These are phyloP conservation scores for Trametes punicea DNA, from an alignment of 768 basidiomycete genomes.

Conservation along the genomic window DNA sequence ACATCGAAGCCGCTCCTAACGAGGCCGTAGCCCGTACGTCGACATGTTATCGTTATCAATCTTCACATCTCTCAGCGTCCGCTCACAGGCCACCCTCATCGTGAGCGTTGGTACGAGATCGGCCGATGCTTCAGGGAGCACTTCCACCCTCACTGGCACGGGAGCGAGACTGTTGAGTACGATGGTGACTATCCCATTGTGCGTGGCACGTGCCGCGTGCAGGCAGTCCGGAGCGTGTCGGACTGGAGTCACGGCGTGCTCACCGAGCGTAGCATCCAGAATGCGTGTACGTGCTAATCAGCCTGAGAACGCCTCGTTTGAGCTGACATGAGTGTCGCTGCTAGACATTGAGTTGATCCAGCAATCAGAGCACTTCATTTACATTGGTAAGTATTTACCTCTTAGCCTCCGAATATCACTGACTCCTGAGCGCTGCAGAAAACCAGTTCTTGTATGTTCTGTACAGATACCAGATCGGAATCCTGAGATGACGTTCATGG, in stretches of 20 bases:
- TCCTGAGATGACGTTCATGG: neutral
- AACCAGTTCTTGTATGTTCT: slow-evolving; percentile 85
- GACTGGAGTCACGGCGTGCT: slow-evolving; percentile 96
- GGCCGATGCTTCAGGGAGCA: slow-evolving; percentile 62
- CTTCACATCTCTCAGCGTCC: neutral
- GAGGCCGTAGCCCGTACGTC: slow-evolving; percentile 61
- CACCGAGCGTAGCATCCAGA: slow-evolving; percentile 88
- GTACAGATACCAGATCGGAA: too few species aligned
- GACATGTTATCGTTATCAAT: neutral
- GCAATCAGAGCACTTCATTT: slow-evolving; percentile 86
- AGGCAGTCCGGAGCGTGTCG: slow-evolving; percentile 80
- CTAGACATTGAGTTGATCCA: slow-evolving; percentile 78
- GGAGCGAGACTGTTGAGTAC: slow-evolving; percentile 27
- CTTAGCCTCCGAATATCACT: neutral
- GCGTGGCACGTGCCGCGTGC: slow-evolving; percentile 61
- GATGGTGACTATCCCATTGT: slow-evolving; percentile 41
- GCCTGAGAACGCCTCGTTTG: neutral
- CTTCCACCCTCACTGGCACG: slow-evolving; percentile 44
- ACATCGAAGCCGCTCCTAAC: slow-evolving; percentile 54
- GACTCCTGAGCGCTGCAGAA: slow-evolving; percentile 34
- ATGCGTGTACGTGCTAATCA: slow-evolving; percentile 65
- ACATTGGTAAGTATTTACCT: slow-evolving; percentile 63
- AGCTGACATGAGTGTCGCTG: neutral
- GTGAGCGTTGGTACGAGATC: slow-evolving; percentile 53
- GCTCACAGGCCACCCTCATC: slow-evolving; percentile 60